Evolutionary conservation across 305 asterid species (phyloP).

Genomic region (Coffea humblotiana): DNA sequence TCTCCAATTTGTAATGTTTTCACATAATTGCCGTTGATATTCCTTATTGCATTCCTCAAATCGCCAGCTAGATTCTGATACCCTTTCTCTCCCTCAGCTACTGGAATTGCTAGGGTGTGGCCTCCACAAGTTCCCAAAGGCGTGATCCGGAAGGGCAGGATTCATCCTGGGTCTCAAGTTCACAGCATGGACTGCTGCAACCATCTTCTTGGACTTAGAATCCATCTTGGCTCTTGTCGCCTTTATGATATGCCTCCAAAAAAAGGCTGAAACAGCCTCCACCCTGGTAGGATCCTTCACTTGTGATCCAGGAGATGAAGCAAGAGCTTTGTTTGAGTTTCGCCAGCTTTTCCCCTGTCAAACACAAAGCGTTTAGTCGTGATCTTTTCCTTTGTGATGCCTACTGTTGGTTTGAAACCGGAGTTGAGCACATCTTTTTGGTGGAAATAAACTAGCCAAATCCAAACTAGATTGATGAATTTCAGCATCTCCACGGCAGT

Average conservation of each 20-base stretch:
- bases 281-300: constrained; percentile 32
- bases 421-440: constrained; percentile 13
- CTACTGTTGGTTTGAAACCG: background rate
- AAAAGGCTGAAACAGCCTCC: constrained; percentile 29
- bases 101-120: constrained; percentile 1
- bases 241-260: constrained; percentile 30
- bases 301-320: background rate
- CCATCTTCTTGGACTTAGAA: background rate
- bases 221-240: background rate
- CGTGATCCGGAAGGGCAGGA: constrained; percentile 22
- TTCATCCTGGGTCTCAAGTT: constrained; percentile 34
- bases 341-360: constrained; percentile 21
- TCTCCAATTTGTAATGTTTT: constrained; percentile 10
- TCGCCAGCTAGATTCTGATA: constrained; percentile 10
- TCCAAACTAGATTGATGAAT: background rate
- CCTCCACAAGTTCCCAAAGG: constrained; percentile 35
- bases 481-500: constrained; percentile 13
- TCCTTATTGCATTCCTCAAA: constrained; percentile 17
- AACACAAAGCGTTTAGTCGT: constrained; percentile 32
- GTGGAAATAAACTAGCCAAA: constrained; percentile 27
- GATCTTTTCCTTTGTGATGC: constrained; percentile 18
- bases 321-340: background rate
- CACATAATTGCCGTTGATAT: constrained; percentile 16
- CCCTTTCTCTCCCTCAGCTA: background rate
- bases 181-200: constrained; percentile 30